A percentile compares a stretch with the other conserved stretches of the same genome.
Conservation (phyloP, 176 grass and related monocot genomes). For the Bothriochloa decipiens region DNA sequence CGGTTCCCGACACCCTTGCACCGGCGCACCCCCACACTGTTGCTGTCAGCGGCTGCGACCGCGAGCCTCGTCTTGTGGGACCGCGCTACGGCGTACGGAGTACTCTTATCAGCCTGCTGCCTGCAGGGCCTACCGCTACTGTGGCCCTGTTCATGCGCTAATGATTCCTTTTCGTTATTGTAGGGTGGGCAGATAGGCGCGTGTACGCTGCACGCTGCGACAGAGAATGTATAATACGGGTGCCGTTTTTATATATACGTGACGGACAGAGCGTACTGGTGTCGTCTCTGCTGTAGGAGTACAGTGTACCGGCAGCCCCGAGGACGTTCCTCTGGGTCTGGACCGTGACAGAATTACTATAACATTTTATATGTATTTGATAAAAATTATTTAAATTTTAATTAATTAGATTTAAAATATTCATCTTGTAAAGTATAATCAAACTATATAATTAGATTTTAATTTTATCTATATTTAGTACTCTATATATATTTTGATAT, state of each 20-base stretch:
- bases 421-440: too few species aligned
- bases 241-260: not conserved
- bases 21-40: not conserved
- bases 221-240: slow-evolving; percentile 14
- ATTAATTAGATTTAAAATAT: too few species aligned
- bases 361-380: too few species aligned
- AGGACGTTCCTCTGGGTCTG: too few species aligned
- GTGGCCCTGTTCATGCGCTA: not conserved
- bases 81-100: not conserved
- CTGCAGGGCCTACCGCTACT: not conserved
- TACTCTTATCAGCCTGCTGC: too few species aligned
- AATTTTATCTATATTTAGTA: too few species aligned
- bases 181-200: not conserved
- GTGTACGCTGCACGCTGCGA: not conserved
- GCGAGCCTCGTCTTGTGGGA: not conserved
- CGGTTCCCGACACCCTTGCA: not conserved
- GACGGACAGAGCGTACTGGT: not conserved
- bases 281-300: not conserved
- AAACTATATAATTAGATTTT: too few species aligned
- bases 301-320: not conserved
- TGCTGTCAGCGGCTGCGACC: not conserved
- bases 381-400: too few species aligned
- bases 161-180: too few species aligned
- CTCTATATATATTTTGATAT: too few species aligned
- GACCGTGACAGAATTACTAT: too few species aligned